Base-by-base conservation (phyloP, 352 stramenopile species). In the Elongisporangium anandrum region DNA sequence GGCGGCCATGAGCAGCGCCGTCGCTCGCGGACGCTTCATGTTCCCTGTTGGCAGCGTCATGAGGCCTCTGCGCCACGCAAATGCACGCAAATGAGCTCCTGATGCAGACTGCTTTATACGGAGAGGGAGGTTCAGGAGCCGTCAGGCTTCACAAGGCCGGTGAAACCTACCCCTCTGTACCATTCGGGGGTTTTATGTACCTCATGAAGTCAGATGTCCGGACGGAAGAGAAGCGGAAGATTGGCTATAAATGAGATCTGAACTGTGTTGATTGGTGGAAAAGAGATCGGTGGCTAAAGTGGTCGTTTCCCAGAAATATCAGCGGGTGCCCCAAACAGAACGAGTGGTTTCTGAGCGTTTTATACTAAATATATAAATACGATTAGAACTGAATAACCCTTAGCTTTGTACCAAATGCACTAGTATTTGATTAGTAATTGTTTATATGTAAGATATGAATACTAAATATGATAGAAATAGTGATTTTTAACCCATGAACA, bases 11-110 rank as follows among this genome's bases (percentile, higher is more conserved):
- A 65, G 24, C 24, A 58, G 21, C 20, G 48, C 52, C 12, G 63
- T 50, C 58, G 58, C 49, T 17, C 56, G 52, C 65, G n/a, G 19
- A 58, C 26, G 12, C 49, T 52, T 53, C 58, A 23, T 52, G 48
- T 23, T 21, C 17, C n/a, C 48, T 24, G 48, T 13, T 23, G n/a
- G 23, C 48, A 16, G n/a, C 48, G 48, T 24, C 54, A 56, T 56
- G 34, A 45, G 34, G 34, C 13, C 34, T 45, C 34, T 45, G 34
- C 34, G 34, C 34, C 34, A 45, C 34, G 34, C 34, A 52, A 52
- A 16, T 52, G 48, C 48, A 52, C 48, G 48, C 48, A 45, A 45
- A 45, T 45, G 34, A 45, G 34, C 34, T 45, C 34, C 34, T 17
- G 34, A 45, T 45, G 13, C 34, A 45, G 34, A 45, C 34, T 45